Evolutionary conservation across 192 early-diverging fungal species (phyloP), one percentile per base, ranked within the genome.

Genomic region (Spizellomyces punctatus): DNA sequence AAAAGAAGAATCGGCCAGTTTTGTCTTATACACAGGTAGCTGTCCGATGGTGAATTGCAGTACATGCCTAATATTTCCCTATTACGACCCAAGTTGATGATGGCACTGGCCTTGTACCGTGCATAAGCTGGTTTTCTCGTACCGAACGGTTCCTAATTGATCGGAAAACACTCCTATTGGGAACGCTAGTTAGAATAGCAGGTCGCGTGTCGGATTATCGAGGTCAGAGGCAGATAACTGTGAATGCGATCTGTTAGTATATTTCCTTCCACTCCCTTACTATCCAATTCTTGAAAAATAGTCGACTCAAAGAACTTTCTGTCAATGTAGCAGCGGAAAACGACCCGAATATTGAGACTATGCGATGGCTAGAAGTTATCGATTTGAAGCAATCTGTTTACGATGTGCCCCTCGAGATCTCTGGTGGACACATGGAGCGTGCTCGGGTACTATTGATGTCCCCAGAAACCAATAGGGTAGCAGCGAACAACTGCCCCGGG

Each of bases 281-380:
- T 41, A 61, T 42, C 14, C 5, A 6, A 9, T 41, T 61, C 59
- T 6, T 36, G 27, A 36, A 36, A 36, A 3, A 36, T 36, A 36
- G 27, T 36, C 27, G 6, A 19, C 22, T 10, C 3, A 36, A 36
- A 36, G 27, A 36, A 0, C 27, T 54, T 36, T 62, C 10, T 46
- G 27, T 36, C 22, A 54, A 36, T 66, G 73, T 52, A 10, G 44
- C 52, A 17, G 27, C 27, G 27, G 73, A 75, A 55, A 41, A 5
- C 10, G 66, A 75, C 54, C 66, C 66, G 62, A 75, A 75, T 50
- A 54, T 67, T 2, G 73, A 75, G 57, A n/a, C 65, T 21, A 17
- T 68, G 6, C 56, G 66, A 50, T 75, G 73, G 73, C 46, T 75
- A 8, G 60, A 67, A 46, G 43, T 63, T 1, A 14, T 64, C 1